Evolutionary conservation across 805 yeast species (phyloP).

Genomic region (Saccharomycopsis sp.): DNA sequence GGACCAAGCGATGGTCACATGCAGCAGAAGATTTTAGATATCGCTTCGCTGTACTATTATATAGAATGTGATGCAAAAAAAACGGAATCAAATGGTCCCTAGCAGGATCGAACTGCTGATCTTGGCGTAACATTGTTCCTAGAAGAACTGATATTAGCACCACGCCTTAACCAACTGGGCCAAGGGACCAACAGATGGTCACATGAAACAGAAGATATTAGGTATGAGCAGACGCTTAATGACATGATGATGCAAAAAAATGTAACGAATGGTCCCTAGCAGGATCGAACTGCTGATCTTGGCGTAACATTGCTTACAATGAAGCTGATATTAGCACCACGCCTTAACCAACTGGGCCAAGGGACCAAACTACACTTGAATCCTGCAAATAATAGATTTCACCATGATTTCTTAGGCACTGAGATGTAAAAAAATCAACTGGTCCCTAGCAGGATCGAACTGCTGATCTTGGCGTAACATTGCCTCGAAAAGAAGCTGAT

Average conservation of each 20-base stretch:
- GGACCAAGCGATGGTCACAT: too few species aligned
- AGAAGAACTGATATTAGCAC: conserved; percentile 30
- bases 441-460: conserved; percentile 88
- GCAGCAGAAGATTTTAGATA: too few species aligned
- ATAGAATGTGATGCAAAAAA: conserved; percentile 16
- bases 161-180: conserved; percentile 40
- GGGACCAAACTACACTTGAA: too few species aligned
- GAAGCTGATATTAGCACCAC: conserved; percentile 32
- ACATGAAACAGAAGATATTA: too few species aligned
- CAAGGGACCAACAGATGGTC: conserved; percentile 32
- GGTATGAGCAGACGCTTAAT: background rate
- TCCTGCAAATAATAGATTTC: background rate
- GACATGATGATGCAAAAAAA: conserved; percentile 16
- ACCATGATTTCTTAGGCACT: background rate
- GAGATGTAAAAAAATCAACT: conserved; percentile 29
- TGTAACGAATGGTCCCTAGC: conserved; percentile 70
- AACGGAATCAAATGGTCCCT: conserved; percentile 64
- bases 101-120: conserved; percentile 88
- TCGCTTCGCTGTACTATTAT: background rate
- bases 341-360: conserved; percentile 40
- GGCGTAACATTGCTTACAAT: conserved; percentile 23
- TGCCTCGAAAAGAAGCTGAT: conserved; percentile 14
- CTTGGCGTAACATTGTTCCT: conserved; percentile 31
- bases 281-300: conserved; percentile 81
- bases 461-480: conserved; percentile 53